Evolutionary conservation across 2,329 filamentous ascomycete genomes (phyloP).

Genomic region (Pseudocercospora pini-densiflorae): DNA sequence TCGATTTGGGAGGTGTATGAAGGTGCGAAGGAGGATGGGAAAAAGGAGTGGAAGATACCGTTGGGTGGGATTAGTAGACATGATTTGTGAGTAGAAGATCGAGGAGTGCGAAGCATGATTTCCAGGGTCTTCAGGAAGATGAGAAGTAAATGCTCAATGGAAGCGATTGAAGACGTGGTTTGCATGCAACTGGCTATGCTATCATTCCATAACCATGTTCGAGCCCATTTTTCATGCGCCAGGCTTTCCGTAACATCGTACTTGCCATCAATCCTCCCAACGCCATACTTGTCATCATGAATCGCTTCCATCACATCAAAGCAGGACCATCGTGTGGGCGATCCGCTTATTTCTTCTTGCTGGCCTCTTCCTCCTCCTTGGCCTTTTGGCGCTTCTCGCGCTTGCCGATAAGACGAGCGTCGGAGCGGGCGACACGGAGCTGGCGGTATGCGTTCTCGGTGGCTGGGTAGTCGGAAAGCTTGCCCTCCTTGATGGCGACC

Average conservation of each 20-base stretch:
- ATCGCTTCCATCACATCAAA: slow-evolving; percentile 27
- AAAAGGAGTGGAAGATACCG: background rate
- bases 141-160: slow-evolving; percentile 20
- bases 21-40: background rate
- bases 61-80: background rate
- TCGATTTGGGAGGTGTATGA: background rate
- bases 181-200: slow-evolving; percentile 31
- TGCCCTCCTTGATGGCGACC: slow-evolving; percentile 77
- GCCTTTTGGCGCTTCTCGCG: slow-evolving; percentile 93
- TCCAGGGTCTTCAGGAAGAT: too few relatives aligned
- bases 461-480: slow-evolving; percentile 69
- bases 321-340: background rate
- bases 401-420: slow-evolving; percentile 78
- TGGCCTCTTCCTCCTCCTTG: slow-evolving; percentile 78
- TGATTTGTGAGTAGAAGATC: background rate
- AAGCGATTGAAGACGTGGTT: slow-evolving; percentile 32
- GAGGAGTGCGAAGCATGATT: too few relatives aligned
- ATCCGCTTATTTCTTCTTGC: slow-evolving; percentile 75
- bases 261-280: slow-evolving; percentile 26
- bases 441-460: slow-evolving; percentile 87
- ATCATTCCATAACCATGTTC: slow-evolving; percentile 21
- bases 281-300: slow-evolving; percentile 30
- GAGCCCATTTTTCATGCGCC: slow-evolving; percentile 28
- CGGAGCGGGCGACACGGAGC: slow-evolving; percentile 82
- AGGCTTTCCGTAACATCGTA: slow-evolving; percentile 27